Evolutionary conservation across 106 monocot species (phyloP), one percentile per base, ranked within the genome.

Genomic region (Dioscorea zingiberensis): DNA sequence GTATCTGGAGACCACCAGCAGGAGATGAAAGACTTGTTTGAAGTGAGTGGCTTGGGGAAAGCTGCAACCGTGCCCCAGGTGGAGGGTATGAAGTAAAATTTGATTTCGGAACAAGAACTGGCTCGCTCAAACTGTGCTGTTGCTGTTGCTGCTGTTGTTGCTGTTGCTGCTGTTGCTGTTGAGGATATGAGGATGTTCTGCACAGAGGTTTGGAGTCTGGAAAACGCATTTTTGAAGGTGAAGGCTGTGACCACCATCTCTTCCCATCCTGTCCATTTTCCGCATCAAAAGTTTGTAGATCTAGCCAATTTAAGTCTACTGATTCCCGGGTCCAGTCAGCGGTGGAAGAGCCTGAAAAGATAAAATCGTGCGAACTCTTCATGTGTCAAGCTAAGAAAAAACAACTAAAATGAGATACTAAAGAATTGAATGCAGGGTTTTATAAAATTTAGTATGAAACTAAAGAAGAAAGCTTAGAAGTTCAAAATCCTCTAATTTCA

Each of bases 181-280:
- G 74, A 55, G 87, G 87, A 55, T 73, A 80, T 21, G 87, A 83
- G 11, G 87, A 73, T 28, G 83, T 80, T 70, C 87, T 83, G 28
- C 77, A 64, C 30, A 87, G 48, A 21, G 80, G 74, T 69, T 78
- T 74, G 18, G 75, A 61, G 28, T 74, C 74, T 27, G 32, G 18
- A 60, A 69, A 53, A 47, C 27, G 54, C 46, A 24, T 46, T 55
- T 68, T 64, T 64, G 64, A 54, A 46, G 68, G 38, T 58, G 68
- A 53, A 45, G 74, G 74, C 25, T 74, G 85, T 23, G 81, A 81
- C 74, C 71, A 71, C 71, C 78, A 78, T 24, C 73, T 21, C 54
- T 75, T 78, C 21, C 59, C 72, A 58, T 78, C 72, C 48, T 80
- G 68, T 25, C 19, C 55, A 65, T 58, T 69, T 60, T 86, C 81